Percentiles rank a stretch among this genome's conserved stretches.
These are phyloP conservation scores for Paecilomyces dactylethromorphus DNA, from an alignment of 2,329 filamentous ascomycete species.

Conservation along the genomic window DNA sequence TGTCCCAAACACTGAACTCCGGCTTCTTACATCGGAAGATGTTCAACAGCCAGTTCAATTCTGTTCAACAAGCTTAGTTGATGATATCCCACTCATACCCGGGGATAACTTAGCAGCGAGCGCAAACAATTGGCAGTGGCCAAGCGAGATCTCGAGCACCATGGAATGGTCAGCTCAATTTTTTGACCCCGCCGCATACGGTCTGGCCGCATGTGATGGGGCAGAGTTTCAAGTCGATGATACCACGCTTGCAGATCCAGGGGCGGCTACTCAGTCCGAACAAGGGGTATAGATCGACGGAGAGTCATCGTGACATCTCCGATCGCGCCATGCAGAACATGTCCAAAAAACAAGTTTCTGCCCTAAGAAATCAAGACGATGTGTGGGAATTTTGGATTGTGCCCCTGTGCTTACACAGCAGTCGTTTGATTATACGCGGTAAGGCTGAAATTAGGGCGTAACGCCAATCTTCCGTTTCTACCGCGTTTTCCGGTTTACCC, in stretches of 20 bases:
- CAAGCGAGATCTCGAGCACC: slow-evolving; percentile 3
- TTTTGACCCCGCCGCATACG: neutral
- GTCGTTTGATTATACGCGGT: too few species aligned
- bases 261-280: neutral
- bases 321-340: too few species aligned
- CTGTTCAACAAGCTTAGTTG: neutral
- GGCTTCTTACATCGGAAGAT: neutral
- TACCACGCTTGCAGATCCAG: neutral
- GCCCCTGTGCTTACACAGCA: too few species aligned
- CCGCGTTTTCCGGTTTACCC: too few species aligned
- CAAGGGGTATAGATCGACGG: too few species aligned
- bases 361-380: too few species aligned
- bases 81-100: neutral
- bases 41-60: neutral
- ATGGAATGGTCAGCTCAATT: slow-evolving; percentile 5
- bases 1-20: neutral
- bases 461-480: too few species aligned
- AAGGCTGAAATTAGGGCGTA: too few species aligned
- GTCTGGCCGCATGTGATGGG: neutral
- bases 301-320: too few species aligned
- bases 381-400: too few species aligned
- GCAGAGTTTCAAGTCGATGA: neutral
- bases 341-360: too few species aligned
- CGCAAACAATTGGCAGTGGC: neutral
- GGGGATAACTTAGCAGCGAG: neutral